A percentile compares a stretch with the other conserved stretches of the same genome.
These are phyloP conservation scores for Kwoniella sp. DNA, from an alignment of 768 basidiomycete species.

Conservation along the genomic window DNA sequence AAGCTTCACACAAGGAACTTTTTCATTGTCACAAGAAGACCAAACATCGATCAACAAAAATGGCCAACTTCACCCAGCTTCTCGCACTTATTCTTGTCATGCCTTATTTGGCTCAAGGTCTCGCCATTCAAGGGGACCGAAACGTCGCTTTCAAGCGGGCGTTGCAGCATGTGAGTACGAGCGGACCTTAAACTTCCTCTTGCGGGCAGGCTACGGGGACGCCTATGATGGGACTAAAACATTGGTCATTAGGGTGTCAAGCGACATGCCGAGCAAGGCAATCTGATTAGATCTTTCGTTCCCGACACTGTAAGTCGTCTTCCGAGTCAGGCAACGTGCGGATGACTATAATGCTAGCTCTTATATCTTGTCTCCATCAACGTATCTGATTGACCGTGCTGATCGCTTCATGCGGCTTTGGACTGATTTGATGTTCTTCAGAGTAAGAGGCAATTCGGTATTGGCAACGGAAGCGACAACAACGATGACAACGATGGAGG, in stretches of 20 bases:
- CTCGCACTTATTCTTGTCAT: constrained; percentile 10
- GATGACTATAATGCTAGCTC: too few species aligned
- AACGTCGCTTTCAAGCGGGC: background rate
- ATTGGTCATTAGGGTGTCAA: background rate
- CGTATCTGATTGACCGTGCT: too few species aligned
- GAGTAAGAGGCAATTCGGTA: background rate
- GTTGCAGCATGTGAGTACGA: background rate
- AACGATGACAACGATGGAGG: background rate
- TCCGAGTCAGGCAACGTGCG: too few species aligned
- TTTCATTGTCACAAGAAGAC: too few species aligned
- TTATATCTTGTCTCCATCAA: background rate
- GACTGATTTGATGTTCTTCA: background rate
- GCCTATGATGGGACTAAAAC: background rate
- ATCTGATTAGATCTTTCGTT: constrained; percentile 3
- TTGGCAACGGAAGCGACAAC: background rate
- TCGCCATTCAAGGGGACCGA: constrained; percentile 1
- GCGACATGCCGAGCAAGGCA: constrained; percentile 6
- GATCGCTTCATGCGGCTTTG: too few species aligned
- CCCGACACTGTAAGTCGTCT: background rate
- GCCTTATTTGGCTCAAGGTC: constrained; percentile 12
- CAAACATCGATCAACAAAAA: too few species aligned
- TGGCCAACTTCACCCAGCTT: constrained; percentile 9
- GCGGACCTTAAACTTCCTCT: background rate
- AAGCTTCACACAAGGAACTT: too few species aligned
- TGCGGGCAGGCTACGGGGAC: background rate